phyloP scores from a whole-genome alignment of 148 eudicot genomes.

The Talinum fruticosum region DNA sequence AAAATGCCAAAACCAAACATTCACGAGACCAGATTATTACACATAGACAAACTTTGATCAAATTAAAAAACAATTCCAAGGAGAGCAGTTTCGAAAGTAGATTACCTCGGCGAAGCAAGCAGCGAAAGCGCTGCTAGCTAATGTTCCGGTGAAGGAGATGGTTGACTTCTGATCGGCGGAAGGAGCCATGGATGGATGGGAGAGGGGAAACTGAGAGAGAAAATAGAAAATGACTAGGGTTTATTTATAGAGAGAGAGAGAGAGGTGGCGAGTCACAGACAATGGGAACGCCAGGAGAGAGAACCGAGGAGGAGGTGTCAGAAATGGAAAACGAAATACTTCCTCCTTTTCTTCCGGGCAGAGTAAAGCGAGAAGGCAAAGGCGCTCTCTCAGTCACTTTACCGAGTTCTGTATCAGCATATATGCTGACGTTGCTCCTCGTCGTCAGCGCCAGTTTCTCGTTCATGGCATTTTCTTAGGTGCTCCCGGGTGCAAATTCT shows the following conservation, averaged over 20 bases:
- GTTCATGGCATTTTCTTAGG: no score
- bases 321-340: background rate
- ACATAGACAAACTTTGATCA: background rate
- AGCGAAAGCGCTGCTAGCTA: conserved; percentile 85
- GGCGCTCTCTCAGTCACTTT: background rate
- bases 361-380: no score
- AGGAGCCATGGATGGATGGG: conserved; percentile 27
- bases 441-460: background rate
- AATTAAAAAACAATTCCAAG: no score
- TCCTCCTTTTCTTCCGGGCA: background rate
- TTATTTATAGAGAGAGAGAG: background rate
- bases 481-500: no score
- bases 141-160: conserved; percentile 67
- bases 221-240: background rate
- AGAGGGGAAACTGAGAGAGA: background rate
- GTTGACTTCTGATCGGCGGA: conserved; percentile 33
- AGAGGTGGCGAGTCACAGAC: background rate
- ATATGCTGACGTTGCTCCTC: background rate
- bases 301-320: background rate
- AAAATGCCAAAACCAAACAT: background rate
- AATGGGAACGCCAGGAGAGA: background rate
- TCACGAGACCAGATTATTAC: background rate
- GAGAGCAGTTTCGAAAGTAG: background rate
- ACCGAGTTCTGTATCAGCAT: background rate
- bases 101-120: conserved; percentile 93